Percentiles rank a stretch among this genome's conserved stretches.
These are phyloP conservation scores for Alloascoidea africana DNA, from an alignment of 805 yeast species.

Conservation along the genomic window DNA sequence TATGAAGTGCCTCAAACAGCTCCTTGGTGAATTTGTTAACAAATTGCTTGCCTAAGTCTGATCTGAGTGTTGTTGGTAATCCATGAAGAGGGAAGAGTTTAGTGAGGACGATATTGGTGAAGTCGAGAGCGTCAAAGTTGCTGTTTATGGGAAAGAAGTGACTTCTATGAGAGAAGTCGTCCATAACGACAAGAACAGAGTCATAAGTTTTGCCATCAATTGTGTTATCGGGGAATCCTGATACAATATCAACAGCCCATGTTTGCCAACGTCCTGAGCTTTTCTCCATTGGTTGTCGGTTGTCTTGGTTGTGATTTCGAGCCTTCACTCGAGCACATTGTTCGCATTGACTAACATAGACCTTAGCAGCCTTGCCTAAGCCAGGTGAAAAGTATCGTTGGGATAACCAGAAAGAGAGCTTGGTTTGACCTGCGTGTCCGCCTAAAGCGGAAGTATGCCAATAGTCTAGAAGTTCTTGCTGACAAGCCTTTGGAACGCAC, in stretches of 20 bases:
- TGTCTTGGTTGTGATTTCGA: neutral
- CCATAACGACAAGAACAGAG: too few species aligned
- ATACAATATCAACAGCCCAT: slow-evolving; percentile 1
- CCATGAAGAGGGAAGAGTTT: neutral
- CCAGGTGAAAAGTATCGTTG: neutral
- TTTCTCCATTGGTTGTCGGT: neutral
- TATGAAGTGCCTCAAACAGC: neutral
- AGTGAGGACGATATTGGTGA: neutral
- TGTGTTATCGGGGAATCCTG: too few species aligned
- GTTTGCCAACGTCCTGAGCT: neutral
- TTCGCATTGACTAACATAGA: neutral
- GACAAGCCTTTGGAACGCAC: neutral
- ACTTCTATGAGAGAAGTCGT: too few species aligned
- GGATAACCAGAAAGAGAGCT: neutral
- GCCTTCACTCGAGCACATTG: neutral
- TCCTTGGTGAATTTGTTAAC: neutral
- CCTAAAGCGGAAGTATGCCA: neutral
- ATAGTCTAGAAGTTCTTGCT: neutral
- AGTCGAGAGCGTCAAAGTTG: neutral
- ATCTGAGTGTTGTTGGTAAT: too few species aligned
- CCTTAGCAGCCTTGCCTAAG: neutral
- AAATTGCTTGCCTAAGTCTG: neutral
- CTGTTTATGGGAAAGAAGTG: neutral
- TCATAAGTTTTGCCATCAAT: too few species aligned
- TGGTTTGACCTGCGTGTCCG: neutral